phyloP scores from a whole-genome alignment of 1,139 yeast genomes.

The Protomyces arabidopsidicola region DNA sequence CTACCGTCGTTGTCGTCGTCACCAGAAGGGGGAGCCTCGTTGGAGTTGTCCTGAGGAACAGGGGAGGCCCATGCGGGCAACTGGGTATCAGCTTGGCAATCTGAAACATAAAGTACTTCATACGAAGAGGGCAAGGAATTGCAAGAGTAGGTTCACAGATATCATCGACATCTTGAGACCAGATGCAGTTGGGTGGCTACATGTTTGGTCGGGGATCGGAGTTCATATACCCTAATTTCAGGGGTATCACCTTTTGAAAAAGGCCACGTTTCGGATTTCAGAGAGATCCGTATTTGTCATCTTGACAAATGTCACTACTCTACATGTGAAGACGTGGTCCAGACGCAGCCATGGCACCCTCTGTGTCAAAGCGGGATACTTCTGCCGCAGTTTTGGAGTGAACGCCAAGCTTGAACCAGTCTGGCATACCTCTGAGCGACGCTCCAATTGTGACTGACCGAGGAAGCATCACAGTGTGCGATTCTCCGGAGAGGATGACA shows the following conservation, averaged over 20 bases:
- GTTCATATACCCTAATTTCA: too few relatives aligned
- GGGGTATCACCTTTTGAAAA: too few relatives aligned
- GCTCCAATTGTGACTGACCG: slow-evolving; percentile 19
- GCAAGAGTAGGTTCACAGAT: not conserved
- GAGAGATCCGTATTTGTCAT: too few relatives aligned
- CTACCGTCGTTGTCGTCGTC: not conserved
- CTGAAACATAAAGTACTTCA: not conserved
- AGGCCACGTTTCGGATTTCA: too few relatives aligned
- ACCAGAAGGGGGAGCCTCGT: not conserved
- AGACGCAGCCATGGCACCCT: not conserved
- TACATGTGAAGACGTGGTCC: not conserved
- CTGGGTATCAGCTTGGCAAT: not conserved
- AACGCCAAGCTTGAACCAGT: slow-evolving; percentile 15
- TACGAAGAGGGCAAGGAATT: not conserved
- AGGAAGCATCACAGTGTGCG: slow-evolving; percentile 12
- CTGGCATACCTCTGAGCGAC: slow-evolving; percentile 12
- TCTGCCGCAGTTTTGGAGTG: slow-evolving; percentile 8
- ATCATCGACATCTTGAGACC: not conserved
- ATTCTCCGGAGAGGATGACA: slow-evolving; percentile 16
- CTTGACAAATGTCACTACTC: not conserved
- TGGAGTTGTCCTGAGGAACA: not conserved
- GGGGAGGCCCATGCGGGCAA: not conserved
- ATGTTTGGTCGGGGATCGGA: too few relatives aligned
- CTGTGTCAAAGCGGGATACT: slow-evolving; percentile 13
- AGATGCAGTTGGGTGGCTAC: too few relatives aligned